Base-by-base conservation (phyloP, 768 basidiomycete genomes). In the Lactifluus subvellereus region DNA sequence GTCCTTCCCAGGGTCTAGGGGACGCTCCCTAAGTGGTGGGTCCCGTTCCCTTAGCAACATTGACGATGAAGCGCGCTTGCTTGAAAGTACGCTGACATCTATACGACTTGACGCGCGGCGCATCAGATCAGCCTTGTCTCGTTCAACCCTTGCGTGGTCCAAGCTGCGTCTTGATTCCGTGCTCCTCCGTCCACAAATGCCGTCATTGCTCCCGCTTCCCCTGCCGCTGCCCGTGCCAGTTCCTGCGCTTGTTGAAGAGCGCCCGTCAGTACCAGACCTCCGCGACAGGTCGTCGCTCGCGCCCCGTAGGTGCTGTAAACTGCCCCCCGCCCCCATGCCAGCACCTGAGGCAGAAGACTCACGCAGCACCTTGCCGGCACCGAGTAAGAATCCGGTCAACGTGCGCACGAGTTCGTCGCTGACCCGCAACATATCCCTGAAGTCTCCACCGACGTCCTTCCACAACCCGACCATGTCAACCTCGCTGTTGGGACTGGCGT, bases 371-470 rank as follows among this genome's bases (percentile, higher is more conserved):
- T 82, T 83, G 37, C 91, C 89, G 6, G 88, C 78, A 37, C 87
- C 86, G n/a, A 92, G 75, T 66, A 93, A 73, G 62, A 93, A 83
- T 47, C 84, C 85, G 8, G 91, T 93, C 71, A 89, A 76, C 7
- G 83, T 84, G 59, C 91, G 77, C 4, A 92, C 86, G 51, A 91
- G 76, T 71, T 93, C 91, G 71, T 93, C 91, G 64, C 87, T 87
- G 59, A 84, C 80, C 68, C 86, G 78, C 66, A 89, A 66, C 56
- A 83, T 80, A 57, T 93, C 91, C 42, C 89, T 75, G 68, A 84
- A 88, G 66, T 93, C 90, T 9, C 79, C 80, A 0, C 87, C 87
- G 6, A 91, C 80, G 52, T 78, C 75, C 58, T 80, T 77, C 90
- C 89, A 92, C 33, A 90, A 74, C 58, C 85, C 83, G 11, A 76